Conservation (phyloP, 805 yeast species). For the Wickerhamomyces mucosus region DNA sequence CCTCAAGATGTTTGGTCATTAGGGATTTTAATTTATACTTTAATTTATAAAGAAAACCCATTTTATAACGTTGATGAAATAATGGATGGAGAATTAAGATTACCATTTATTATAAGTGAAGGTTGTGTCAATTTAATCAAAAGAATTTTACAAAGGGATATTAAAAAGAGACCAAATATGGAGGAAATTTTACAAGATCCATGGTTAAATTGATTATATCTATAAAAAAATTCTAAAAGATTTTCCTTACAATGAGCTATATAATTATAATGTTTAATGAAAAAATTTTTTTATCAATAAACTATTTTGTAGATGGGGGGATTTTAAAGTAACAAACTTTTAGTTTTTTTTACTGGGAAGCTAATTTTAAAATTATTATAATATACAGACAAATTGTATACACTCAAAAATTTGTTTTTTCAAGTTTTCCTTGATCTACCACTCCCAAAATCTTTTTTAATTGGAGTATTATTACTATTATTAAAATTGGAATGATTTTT, state of each 20-base stretch:
- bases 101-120: conserved; percentile 55
- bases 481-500: conserved; percentile 17
- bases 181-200: conserved; percentile 55
- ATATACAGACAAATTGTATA: no score
- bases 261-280: no score
- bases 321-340: no score
- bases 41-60: conserved; percentile 90
- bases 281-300: no score
- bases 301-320: no score
- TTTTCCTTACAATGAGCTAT: no score
- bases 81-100: conserved; percentile 75
- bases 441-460: not conserved
- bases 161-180: conserved; percentile 62
- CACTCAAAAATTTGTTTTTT: no score
- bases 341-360: no score
- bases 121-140: conserved; percentile 52
- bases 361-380: no score
- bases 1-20: conserved; percentile 98
- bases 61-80: conserved; percentile 94
- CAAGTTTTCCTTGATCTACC: not conserved
- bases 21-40: conserved; percentile 83
- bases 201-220: conserved; percentile 40
- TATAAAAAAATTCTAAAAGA: no score
- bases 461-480: not conserved
- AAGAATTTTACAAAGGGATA: conserved; percentile 58